A percentile compares a stretch with the other conserved stretches of the same genome.
Evolutionary conservation across 2,329 filamentous ascomycete genomes (phyloP).

Genomic region (Aspergillus japonicus): DNA sequence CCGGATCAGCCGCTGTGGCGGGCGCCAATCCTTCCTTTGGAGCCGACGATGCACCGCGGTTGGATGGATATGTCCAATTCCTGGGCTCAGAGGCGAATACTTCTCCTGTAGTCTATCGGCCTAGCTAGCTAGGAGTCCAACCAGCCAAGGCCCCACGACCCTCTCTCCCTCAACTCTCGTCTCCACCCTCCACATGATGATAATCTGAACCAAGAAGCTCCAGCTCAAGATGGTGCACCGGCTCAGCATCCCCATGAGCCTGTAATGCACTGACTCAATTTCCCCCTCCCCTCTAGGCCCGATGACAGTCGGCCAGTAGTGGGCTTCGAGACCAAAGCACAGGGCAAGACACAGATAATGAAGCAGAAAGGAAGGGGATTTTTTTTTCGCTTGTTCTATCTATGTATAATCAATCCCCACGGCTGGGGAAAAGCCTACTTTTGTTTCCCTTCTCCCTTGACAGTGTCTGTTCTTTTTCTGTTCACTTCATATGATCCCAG

Average conservation of each 20-base stretch:
- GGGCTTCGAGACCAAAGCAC: not conserved
- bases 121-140: not conserved
- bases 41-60: not conserved
- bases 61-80: not conserved
- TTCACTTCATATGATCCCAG: constrained; percentile 3
- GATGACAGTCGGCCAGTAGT: not conserved
- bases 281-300: not conserved
- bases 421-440: not conserved
- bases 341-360: not conserved
- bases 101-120: not conserved
- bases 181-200: too few relatives aligned
- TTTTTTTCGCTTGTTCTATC: not conserved
- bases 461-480: constrained; percentile 1
- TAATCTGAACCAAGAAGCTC: too few relatives aligned
- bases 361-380: not conserved
- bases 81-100: not conserved
- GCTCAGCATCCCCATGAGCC: too few relatives aligned
- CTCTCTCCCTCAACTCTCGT: not conserved
- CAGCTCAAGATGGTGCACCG: not conserved
- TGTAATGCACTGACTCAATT: not conserved
- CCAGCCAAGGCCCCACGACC: not conserved
- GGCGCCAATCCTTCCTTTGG: not conserved
- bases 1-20: not conserved
- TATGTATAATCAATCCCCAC: constrained; percentile 3
- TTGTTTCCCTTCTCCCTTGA: not conserved